phyloP scores from a whole-genome alignment of 306 rosid genomes.

The Leucaena leucocephala region DNA sequence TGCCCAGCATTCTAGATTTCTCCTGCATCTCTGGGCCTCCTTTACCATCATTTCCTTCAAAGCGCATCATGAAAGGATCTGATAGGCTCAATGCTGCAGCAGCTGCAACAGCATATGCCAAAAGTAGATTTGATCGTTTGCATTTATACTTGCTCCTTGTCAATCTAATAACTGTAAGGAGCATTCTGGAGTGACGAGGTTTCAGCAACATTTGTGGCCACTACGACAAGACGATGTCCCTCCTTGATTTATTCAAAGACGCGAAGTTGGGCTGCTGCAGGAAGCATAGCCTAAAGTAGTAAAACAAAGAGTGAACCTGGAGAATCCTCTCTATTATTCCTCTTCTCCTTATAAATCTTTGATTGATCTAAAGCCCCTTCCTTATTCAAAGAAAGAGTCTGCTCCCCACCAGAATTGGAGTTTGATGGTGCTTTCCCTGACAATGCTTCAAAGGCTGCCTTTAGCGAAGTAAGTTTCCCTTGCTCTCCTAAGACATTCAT shows the following conservation, averaged over 20 bases:
- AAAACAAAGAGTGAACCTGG: conserved; percentile 70
- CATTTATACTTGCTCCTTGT: conserved; percentile 54
- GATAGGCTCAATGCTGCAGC: conserved; percentile 91
- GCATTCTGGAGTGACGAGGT: conserved; percentile 96
- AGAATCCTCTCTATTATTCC: conserved; percentile 35
- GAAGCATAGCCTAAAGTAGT: conserved; percentile 93
- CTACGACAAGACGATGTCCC: conserved; percentile 82
- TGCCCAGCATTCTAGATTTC: conserved; percentile 35
- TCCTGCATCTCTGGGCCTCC: conserved; percentile 46
- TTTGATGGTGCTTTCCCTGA: conserved; percentile 45
- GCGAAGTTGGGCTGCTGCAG: conserved; percentile 78
- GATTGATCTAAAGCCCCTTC: conserved; percentile 48
- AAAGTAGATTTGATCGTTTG: conserved; percentile 55
- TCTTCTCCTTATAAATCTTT: conserved; percentile 37
- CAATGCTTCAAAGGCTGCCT: conserved; percentile 79
- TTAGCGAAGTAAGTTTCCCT: conserved; percentile 60
- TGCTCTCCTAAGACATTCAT: conserved; percentile 53
- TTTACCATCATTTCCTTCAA: conserved; percentile 60
- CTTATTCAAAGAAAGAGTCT: conserved; percentile 32
- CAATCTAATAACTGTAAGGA: conserved; percentile 68
- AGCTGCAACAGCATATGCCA: conserved; percentile 81
- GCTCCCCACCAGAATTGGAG: conserved; percentile 40
- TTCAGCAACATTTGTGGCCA: conserved; percentile 98
- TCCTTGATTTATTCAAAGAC: conserved; percentile 76
- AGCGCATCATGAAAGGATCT: conserved; percentile 69